Evolutionary conservation across 2,329 filamentous ascomycete species (phyloP).

Genomic region (Curvularia sp.): DNA sequence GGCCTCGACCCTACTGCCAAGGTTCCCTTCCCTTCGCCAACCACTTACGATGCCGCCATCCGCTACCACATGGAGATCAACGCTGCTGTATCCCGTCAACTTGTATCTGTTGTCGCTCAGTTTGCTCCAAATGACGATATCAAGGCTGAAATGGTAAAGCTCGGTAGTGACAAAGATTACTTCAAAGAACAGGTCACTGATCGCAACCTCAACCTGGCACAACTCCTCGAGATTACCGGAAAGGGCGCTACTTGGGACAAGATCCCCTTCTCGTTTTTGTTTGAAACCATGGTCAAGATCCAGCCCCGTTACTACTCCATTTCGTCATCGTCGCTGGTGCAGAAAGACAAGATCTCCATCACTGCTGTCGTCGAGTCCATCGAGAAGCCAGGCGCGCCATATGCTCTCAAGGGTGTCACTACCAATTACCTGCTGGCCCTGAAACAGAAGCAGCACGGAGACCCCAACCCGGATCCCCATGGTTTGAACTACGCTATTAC

Average conservation of each 20-base stretch:
- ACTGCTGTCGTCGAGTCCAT: conserved; percentile 93
- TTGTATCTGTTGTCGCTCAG: conserved; percentile 82
- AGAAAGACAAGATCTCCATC: conserved; percentile 93
- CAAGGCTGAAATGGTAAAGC: conserved; percentile 86
- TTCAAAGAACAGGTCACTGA: conserved; percentile 86
- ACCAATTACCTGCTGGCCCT: conserved; percentile 96
- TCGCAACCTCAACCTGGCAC: conserved; percentile 87
- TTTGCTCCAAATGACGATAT: conserved; percentile 85
- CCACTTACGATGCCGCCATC: conserved; percentile 90
- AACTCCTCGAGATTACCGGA: conserved; percentile 76
- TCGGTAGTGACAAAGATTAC: conserved; percentile 93
- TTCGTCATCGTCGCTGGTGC: conserved; percentile 92
- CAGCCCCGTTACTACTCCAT: conserved; percentile 99
- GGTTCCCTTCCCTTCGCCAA: conserved; percentile 95
- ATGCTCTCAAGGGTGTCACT: conserved; percentile 89
- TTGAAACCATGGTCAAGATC: conserved; percentile 92
- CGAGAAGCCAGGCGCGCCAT: conserved; percentile 75
- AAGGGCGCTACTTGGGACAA: conserved; percentile 79
- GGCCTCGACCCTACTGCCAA: conserved; percentile 93
- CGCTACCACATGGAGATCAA: conserved; percentile 98
- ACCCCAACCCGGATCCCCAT: conserved; percentile 80
- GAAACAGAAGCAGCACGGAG: conserved; percentile 95
- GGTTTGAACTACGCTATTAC: conserved; percentile 85
- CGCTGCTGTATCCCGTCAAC: conserved; percentile 94
- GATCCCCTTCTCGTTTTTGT: conserved; percentile 91